A percentile compares a stretch with the other conserved stretches of the same genome.
Evolutionary conservation across 2,329 filamentous ascomycete species (phyloP).

Genomic region (Diaporthe velutina): DNA sequence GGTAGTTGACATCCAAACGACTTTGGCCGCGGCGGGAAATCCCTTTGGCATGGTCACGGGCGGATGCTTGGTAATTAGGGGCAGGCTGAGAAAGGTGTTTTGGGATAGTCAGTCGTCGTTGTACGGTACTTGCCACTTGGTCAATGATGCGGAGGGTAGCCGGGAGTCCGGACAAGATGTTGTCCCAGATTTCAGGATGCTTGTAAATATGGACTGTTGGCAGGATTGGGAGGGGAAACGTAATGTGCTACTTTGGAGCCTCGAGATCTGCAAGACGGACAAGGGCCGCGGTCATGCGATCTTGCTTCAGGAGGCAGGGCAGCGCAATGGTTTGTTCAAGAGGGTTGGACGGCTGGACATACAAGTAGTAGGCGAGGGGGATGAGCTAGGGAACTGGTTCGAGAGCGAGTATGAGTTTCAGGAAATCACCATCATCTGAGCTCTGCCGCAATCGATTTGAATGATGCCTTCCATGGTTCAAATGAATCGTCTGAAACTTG

Average conservation of each 20-base stretch:
- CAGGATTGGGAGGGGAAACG: neutral
- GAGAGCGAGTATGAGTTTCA: neutral
- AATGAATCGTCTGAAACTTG: too few relatives aligned
- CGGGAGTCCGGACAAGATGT: too few relatives aligned
- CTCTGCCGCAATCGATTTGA: neutral
- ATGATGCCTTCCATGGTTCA: neutral
- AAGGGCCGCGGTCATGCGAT: neutral
- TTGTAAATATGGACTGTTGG: neutral
- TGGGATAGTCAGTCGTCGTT: neutral
- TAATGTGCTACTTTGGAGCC: neutral
- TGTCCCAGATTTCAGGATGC: neutral
- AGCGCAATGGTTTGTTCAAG: neutral
- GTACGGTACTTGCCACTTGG: neutral
- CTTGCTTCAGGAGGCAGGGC: neutral
- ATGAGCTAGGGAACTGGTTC: neutral
- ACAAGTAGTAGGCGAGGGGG: neutral
- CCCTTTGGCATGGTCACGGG: neutral
- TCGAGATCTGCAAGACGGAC: neutral
- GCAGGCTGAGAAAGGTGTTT: neutral
- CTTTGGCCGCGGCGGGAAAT: neutral
- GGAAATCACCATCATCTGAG: neutral
- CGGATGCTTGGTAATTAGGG: neutral
- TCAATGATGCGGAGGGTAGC: neutral
- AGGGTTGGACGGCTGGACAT: neutral
- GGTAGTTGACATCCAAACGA: neutral